phyloP scores from a whole-genome alignment of 1,139 yeast genomes.

The Casaregolazyma suthepensis region DNA sequence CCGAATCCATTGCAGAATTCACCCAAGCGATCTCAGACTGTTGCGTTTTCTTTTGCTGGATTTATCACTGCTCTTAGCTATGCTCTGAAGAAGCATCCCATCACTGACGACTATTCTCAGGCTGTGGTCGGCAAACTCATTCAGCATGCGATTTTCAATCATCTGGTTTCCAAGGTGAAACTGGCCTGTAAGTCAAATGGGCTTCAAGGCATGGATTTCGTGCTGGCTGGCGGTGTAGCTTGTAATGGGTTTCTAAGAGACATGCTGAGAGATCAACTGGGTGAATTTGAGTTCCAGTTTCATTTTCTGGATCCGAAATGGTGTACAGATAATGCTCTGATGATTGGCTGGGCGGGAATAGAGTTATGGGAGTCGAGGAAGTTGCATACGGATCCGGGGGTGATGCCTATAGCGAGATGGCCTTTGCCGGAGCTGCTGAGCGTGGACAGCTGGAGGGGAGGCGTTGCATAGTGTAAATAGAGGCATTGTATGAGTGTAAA shows the following conservation, averaged over 20 bases:
- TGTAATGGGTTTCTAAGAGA: constrained; percentile 58
- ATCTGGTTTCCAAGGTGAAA: constrained; percentile 54
- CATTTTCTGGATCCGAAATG: constrained; percentile 65
- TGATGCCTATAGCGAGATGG: constrained; percentile 20
- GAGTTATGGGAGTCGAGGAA: constrained; percentile 57
- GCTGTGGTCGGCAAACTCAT: constrained; percentile 48
- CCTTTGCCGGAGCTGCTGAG: constrained; percentile 13
- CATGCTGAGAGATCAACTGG: constrained; percentile 34
- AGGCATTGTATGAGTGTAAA: too few relatives aligned
- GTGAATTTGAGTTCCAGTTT: constrained; percentile 27
- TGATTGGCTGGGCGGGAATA: constrained; percentile 98
- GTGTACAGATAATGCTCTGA: constrained; percentile 92
- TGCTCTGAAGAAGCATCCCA: constrained; percentile 17
- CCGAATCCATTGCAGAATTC: constrained; percentile 51
- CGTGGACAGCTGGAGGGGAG: constrained; percentile 8
- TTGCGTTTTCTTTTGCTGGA: constrained; percentile 66
- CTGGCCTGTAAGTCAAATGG: constrained; percentile 7
- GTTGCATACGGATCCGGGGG: constrained; percentile 42
- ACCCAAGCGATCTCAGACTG: constrained; percentile 38
- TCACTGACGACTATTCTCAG: constrained; percentile 24
- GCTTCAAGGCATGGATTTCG: constrained; percentile 45
- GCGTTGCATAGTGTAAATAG: too few relatives aligned
- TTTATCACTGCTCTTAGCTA: constrained; percentile 22
- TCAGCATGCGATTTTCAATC: constrained; percentile 65
- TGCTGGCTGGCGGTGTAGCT: constrained; percentile 93